These are phyloP conservation scores for Debaryomycetaceae sp. DNA, from an alignment of 1,139 yeast species.

Conservation along the genomic window DNA sequence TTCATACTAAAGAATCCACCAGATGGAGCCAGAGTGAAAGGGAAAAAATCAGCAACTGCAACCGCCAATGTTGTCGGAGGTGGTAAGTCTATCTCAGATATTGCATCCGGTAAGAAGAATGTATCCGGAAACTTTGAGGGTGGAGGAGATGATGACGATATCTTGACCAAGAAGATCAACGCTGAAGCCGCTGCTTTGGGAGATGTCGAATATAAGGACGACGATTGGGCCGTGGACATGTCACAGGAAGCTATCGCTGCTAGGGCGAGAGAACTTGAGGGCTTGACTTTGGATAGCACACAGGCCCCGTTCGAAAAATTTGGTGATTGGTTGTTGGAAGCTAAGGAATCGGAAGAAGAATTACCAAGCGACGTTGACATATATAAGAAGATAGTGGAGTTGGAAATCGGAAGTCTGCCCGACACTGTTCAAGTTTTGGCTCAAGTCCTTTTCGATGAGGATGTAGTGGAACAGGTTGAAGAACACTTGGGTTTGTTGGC, in stretches of 20 bases:
- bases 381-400: constrained; percentile 81
- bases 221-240: constrained; percentile 98
- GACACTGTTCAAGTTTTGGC: constrained; percentile 89
- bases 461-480: constrained; percentile 68
- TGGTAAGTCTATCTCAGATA: constrained; percentile 74
- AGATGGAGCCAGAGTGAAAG: constrained; percentile 47
- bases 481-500: constrained; percentile 79
- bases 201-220: constrained; percentile 67
- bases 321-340: constrained; percentile 81
- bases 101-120: constrained; percentile 57
- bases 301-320: constrained; percentile 62
- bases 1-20: constrained; percentile 95
- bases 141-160: constrained; percentile 48
- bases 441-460: constrained; percentile 80
- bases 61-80: constrained; percentile 90
- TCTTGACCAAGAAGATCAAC: constrained; percentile 72
- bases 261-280: constrained; percentile 85
- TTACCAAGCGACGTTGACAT: constrained; percentile 86
- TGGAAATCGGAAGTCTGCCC: constrained; percentile 68
- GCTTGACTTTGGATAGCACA: constrained; percentile 41
- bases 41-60: constrained; percentile 80
- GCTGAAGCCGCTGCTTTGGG: constrained; percentile 76
- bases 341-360: constrained; percentile 49
- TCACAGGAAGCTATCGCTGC: constrained; percentile 95
- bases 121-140: constrained; percentile 22